phyloP scores from a whole-genome alignment of 371 early-diverging fungal species.

The Mucor sp. region DNA sequence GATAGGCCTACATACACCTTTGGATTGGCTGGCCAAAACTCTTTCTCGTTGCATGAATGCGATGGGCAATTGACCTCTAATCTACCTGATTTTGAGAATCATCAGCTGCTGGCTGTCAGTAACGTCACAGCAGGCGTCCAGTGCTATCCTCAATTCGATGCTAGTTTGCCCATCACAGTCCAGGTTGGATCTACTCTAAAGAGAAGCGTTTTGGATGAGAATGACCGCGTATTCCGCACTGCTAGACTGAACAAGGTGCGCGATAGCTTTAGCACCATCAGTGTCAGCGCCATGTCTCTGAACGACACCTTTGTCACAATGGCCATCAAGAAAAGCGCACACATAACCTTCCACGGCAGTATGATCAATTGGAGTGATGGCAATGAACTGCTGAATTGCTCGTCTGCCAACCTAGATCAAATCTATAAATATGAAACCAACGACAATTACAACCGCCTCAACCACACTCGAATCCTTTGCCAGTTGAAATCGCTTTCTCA shows the following conservation, averaged over 20 bases:
- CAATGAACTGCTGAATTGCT: not conserved
- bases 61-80: not conserved
- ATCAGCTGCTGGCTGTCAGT: too few species aligned
- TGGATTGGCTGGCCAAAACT: not conserved
- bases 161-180: not conserved
- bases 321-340: not conserved
- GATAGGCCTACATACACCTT: not conserved
- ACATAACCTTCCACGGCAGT: not conserved
- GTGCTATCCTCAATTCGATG: not conserved
- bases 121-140: too few species aligned
- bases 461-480: not conserved
- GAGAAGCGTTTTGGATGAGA: not conserved
- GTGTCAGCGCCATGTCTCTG: not conserved
- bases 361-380: not conserved
- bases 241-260: not conserved
- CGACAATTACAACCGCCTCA: too few species aligned
- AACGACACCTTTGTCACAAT: not conserved
- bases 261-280: not conserved
- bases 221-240: not conserved
- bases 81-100: not conserved
- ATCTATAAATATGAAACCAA: too few species aligned
- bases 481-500: not conserved
- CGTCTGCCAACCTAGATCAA: not conserved
- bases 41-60: not conserved
- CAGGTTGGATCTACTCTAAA: not conserved